Evolutionary conservation across 495 filamentous ascomycete species (phyloP), one percentile per base, ranked within the genome.

Genomic region (Aspergillus avenaceus): DNA sequence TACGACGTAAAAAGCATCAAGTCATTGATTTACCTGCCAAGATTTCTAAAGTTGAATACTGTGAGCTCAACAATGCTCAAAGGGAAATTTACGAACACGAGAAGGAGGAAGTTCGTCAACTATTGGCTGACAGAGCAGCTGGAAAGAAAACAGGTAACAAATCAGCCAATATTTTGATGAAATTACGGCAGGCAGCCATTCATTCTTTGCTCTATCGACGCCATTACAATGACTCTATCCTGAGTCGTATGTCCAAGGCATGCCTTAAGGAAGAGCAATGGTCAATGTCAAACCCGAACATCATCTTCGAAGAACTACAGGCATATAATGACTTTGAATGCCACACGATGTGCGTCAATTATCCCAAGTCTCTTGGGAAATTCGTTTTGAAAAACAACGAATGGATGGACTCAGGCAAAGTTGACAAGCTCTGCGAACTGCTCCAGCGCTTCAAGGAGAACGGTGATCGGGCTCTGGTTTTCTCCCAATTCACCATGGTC

Each of bases 341-440:
- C 29, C 87, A 96, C 54, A 70, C 78, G 6, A 86, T 91, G 72
- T 96, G 92, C 54, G 55, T 78, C 6, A 78, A 82, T 11, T 81
- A 91, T 53, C 78, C 83, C 4, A 70, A 71, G 9, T 86, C 84
- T 14, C 81, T 98, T 40, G 72, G 76, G 1, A 78, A 81, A 27
- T 91, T 84, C 59, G 79, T 81, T 41, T 73, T 97, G 29, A 80
- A 85, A 27, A 78, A 86, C 41, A 65, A 84, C 14, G 84, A 90
- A 42, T 97, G 91, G 90, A 87, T 96, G 81, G 82, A 95, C 51
- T 86, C 84, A n/a, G 92, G 91, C 16, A 98, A 98, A 62, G 83
- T 97, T 26, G 75, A 83, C 46, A 82, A 86, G 31, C 76, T 98
- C 14, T 76, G 84, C 32, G 78, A 84, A 50, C 78, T 98, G 22